Conservation (phyloP, 805 yeast species). For the Metschnikowia corniflorae region DNA sequence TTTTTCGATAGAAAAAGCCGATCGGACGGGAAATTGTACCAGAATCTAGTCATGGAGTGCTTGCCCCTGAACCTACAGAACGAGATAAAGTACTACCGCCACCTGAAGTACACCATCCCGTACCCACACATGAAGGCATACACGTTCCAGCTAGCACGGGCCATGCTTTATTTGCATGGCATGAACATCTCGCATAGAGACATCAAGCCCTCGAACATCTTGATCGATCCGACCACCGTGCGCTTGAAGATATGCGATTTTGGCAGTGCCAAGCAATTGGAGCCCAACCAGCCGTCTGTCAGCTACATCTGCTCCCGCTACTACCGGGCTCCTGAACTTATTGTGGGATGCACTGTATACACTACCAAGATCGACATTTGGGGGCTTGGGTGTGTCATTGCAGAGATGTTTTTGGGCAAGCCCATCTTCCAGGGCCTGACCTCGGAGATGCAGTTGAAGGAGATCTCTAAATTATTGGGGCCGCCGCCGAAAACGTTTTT, state of each 20-base stretch:
- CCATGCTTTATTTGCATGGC: slow-evolving; percentile 78
- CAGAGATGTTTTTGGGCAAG: slow-evolving; percentile 88
- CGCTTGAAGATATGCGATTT: slow-evolving; percentile 77
- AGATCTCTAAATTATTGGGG: slow-evolving; percentile 85
- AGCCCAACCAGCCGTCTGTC: slow-evolving; percentile 79
- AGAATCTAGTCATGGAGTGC: slow-evolving; percentile 84
- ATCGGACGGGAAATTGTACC: slow-evolving; percentile 64
- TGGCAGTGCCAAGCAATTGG: slow-evolving; percentile 79
- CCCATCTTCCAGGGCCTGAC: slow-evolving; percentile 95
- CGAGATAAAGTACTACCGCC: slow-evolving; percentile 68
- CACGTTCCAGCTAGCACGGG: slow-evolving; percentile 76
- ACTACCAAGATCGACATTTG: slow-evolving; percentile 92
- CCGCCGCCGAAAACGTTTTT: slow-evolving; percentile 73
- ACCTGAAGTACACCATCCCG: slow-evolving; percentile 58
- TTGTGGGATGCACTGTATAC: slow-evolving; percentile 85
- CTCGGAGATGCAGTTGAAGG: slow-evolving; percentile 83
- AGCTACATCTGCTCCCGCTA: slow-evolving; percentile 95
- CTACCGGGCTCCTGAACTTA: slow-evolving; percentile 93
- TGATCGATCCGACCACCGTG: slow-evolving; percentile 68
- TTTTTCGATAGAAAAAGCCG: slow-evolving; percentile 67
- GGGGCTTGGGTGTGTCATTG: slow-evolving; percentile 96
- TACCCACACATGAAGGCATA: slow-evolving; percentile 73
- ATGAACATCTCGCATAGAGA: slow-evolving; percentile 81
- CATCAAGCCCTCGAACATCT: slow-evolving; percentile 77
- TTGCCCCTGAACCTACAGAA: slow-evolving; percentile 75